Evolutionary conservation across 2,329 filamentous ascomycete species (phyloP), one percentile per base, ranked within the genome.

Genomic region (Aureobasidium sp.): DNA sequence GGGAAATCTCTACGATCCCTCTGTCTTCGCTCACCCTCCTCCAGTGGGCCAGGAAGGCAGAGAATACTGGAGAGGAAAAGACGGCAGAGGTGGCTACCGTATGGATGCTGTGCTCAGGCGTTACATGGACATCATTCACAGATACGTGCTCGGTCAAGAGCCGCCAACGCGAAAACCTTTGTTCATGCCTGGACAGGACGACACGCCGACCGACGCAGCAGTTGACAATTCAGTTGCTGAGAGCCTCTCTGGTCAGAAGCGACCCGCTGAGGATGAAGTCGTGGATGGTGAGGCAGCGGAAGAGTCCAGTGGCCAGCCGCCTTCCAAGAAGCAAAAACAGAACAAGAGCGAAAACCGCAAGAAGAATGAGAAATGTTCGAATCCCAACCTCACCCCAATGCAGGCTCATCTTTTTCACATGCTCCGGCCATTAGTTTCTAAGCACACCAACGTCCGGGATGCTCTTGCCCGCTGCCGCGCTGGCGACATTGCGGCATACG

Each of bases 341-440:
- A 66, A 74, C 75, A 64, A 76, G 76, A 52, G 75, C 77, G 60
- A 74, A 74, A 48, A 71, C 63, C 65, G 76, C 76, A 60, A 78
- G 79, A 79, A 79, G 66, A 66, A 69, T 13, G 76, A 77, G 64
- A 73, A 77, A 66, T 69, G 84, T 77, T 73, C 71, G 3, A 81
- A 82, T 27, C 80, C 71, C 5, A 64, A 94, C 73, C 79, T 96
- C 52, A 80, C 83, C 12, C 86, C 86, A 37, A 90, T 97, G 81
- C 92, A 97, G 74, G 86, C 91, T 0, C 94, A 99, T 74, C 83
- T 97, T 47, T 99, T 99, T 79, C 89, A 96, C 73, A 83, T 99
- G 29, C 82, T 97, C 26, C 84, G 93, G 17, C 87, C 93, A 36
- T 83, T 97, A 27, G 86, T 99, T 37, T 80, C 86, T 2, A 83